phyloP scores from a whole-genome alignment of 2,329 filamentous ascomycete species.

The Colletotrichum sp. region DNA sequence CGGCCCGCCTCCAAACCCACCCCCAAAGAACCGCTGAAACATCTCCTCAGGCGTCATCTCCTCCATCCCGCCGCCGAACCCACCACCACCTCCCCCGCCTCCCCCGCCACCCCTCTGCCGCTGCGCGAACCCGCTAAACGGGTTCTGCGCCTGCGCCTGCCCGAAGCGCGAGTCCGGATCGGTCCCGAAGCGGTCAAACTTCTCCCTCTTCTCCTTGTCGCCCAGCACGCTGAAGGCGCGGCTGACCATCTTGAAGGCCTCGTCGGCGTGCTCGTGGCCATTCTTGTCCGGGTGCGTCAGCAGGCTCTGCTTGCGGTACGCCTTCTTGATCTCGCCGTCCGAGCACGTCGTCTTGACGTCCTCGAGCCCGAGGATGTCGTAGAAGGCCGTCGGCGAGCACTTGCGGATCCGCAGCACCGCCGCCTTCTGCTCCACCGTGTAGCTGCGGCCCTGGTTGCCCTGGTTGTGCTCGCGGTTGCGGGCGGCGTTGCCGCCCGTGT shows the following conservation, averaged over 20 bases:
- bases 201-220: slow-evolving; percentile 90
- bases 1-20: slow-evolving; percentile 65
- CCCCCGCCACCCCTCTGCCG: slow-evolving; percentile 43
- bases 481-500: slow-evolving; percentile 46
- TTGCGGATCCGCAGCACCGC: slow-evolving; percentile 88
- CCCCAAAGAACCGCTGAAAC: slow-evolving; percentile 95
- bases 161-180: slow-evolving; percentile 91
- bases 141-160: slow-evolving; percentile 63
- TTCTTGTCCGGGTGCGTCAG: slow-evolving; percentile 99
- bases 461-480: slow-evolving; percentile 73
- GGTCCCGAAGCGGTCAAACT: slow-evolving; percentile 87
- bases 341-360: slow-evolving; percentile 67
- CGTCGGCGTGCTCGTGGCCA: slow-evolving; percentile 91
- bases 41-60: slow-evolving; percentile 97
- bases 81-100: slow-evolving; percentile 48
- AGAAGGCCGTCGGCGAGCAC: slow-evolving; percentile 88
- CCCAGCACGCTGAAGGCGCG: slow-evolving; percentile 92
- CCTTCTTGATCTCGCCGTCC: slow-evolving; percentile 94
- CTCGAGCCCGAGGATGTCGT: slow-evolving; percentile 87
- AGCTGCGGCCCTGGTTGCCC: slow-evolving; percentile 77
- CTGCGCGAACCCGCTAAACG: slow-evolving; percentile 66
- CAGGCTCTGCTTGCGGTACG: slow-evolving; percentile 91
- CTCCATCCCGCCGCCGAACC: slow-evolving; percentile 77
- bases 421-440: slow-evolving; percentile 88
- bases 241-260: slow-evolving; percentile 98